phyloP scores from a whole-genome alignment of 345 rosid genomes.

The Gossypium arboreum region DNA sequence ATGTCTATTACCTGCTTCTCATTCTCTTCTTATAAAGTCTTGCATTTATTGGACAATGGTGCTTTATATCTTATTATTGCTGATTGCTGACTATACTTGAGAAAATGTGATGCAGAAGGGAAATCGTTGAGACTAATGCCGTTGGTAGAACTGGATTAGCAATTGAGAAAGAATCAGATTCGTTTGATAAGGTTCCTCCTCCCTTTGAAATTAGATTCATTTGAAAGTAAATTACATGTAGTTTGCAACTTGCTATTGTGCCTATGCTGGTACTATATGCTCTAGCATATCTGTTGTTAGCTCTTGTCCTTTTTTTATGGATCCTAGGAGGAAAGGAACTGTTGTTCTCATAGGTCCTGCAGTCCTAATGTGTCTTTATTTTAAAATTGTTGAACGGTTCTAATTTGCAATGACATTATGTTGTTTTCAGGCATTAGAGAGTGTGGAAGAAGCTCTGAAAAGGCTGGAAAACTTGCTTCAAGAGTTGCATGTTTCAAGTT shows the following conservation, averaged over 20 bases:
- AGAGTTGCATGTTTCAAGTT: constrained; percentile 67
- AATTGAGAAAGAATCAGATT: constrained; percentile 43
- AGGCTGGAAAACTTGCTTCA: constrained; percentile 83
- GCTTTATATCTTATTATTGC: constrained; percentile 13
- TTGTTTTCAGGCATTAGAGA: constrained; percentile 69
- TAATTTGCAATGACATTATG: neutral
- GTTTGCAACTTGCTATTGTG: neutral
- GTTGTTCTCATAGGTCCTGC: neutral
- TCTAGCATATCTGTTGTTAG: neutral
- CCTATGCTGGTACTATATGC: neutral
- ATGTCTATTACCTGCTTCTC: neutral
- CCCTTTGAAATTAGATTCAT: neutral
- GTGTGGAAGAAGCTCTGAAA: constrained; percentile 82
- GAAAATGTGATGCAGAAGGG: constrained; percentile 49
- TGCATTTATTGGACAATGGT: neutral
- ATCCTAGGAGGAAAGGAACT: neutral
- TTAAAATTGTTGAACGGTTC: neutral
- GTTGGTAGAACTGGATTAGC: constrained; percentile 36
- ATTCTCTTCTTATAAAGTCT: constrained; percentile 3
- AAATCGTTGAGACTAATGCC: constrained; percentile 31
- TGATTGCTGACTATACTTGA: constrained; percentile 12
- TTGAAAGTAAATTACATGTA: neutral
- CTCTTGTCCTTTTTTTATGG: neutral
- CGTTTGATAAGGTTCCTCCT: constrained; percentile 74
- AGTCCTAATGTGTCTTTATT: neutral